A percentile compares a stretch with the other conserved stretches of the same genome.
These are phyloP conservation scores for Nepenthes alata DNA, from an alignment of 179 eudicot genomes.

Conservation along the genomic window DNA sequence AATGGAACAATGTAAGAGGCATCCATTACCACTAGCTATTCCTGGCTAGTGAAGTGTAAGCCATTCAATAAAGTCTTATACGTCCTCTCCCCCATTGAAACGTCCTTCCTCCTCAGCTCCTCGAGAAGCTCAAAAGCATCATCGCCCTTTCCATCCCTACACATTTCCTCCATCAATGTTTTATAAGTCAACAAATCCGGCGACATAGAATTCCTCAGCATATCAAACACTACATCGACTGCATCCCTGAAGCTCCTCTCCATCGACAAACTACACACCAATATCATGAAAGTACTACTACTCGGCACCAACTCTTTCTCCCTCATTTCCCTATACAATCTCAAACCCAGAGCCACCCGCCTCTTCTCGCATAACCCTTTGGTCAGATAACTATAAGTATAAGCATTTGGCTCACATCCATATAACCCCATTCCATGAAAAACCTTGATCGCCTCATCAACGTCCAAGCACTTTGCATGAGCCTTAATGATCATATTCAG, in stretches of 20 bases:
- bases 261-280: slow-evolving; percentile 80
- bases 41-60: slow-evolving; percentile 38
- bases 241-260: slow-evolving; percentile 60
- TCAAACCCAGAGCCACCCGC: slow-evolving; percentile 47
- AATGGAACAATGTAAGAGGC: neutral
- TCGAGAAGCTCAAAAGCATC: slow-evolving; percentile 70
- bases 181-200: slow-evolving; percentile 78
- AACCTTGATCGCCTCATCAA: slow-evolving; percentile 65
- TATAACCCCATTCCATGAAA: slow-evolving; percentile 86
- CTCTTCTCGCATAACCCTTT: slow-evolving; percentile 88
- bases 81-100: slow-evolving; percentile 51
- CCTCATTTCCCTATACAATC: slow-evolving; percentile 56
- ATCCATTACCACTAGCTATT: slow-evolving; percentile 9
- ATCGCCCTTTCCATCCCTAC: slow-evolving; percentile 60
- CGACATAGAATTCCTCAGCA: slow-evolving; percentile 45
- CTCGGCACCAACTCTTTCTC: slow-evolving; percentile 50
- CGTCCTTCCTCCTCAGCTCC: slow-evolving; percentile 56
- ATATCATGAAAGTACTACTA: slow-evolving; percentile 35
- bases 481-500: slow-evolving; percentile 83
- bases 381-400: slow-evolving; percentile 53
- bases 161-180: slow-evolving; percentile 71
- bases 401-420: slow-evolving; percentile 63
- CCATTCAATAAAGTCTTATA: slow-evolving; percentile 42
- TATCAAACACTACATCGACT: slow-evolving; percentile 44
- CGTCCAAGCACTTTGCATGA: slow-evolving; percentile 46